phyloP scores from a whole-genome alignment of 2,329 filamentous ascomycete species.

The Knufia fluminis region DNA sequence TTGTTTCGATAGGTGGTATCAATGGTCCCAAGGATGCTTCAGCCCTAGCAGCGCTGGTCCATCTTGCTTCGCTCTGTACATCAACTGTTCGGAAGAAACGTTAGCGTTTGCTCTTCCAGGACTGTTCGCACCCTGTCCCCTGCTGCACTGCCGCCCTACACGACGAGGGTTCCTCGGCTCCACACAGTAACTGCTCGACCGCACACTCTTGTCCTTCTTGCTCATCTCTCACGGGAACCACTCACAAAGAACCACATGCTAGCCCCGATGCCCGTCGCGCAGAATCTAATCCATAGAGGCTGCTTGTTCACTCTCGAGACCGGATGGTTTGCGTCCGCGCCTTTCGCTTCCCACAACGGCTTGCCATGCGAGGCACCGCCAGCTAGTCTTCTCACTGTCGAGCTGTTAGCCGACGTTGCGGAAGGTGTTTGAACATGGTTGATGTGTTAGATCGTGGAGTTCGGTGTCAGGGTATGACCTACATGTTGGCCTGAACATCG shows the following conservation, averaged over 20 bases:
- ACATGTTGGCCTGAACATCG: slow-evolving; percentile 9
- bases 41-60: slow-evolving; percentile 81
- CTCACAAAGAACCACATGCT: slow-evolving; percentile 99
- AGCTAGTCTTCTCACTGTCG: slow-evolving; percentile 1
- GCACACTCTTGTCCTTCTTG: not conserved
- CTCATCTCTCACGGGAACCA: slow-evolving; percentile 18
- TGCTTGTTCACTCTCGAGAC: slow-evolving; percentile 2
- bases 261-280: slow-evolving; percentile 77
- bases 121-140: not conserved
- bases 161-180: not conserved
- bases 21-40: slow-evolving; percentile 98
- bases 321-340: slow-evolving; percentile 6
- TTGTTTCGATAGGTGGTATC: too few relatives aligned
- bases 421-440: not conserved
- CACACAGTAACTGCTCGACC: not conserved
- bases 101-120: not conserved
- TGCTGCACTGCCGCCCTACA: not conserved
- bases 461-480: not conserved
- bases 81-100: slow-evolving; percentile 49
- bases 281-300: slow-evolving; percentile 61
- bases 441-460: not conserved
- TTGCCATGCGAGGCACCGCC: slow-evolving; percentile 5
- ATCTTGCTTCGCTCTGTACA: slow-evolving; percentile 95
- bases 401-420: not conserved
- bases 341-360: slow-evolving; percentile 4